Base-by-base conservation (phyloP, 176 grass and related monocot species). In the Urochloa ruziziensis region DNA sequence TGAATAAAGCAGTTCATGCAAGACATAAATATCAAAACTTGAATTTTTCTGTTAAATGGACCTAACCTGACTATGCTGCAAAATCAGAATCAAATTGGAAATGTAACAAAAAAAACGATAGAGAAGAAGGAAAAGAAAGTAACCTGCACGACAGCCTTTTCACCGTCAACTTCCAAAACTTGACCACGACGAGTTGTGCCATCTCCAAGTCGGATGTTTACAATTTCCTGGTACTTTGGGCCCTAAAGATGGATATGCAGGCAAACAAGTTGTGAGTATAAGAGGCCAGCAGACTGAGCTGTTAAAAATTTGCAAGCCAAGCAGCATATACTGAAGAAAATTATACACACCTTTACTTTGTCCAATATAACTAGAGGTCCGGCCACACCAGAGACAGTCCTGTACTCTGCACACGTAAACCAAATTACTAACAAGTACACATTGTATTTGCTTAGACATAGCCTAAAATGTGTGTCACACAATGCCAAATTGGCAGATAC, bases 101-200 rank as follows among this genome's bases (percentile, higher is more conserved):
- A 23, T 28, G 61, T 13, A 2, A 47, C 11, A 17, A 69, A 80
- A 68, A 48, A 80, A 47, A 64, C 0, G 36, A 86, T 44, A 17
- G 43, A 63, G 43, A 18, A 25, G 64, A 77, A 10, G 66, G 64
- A 60, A 80, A 77, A 63, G 51, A 74, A 83, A 82, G 12, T 64
- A 82, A 99, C 97, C 97, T 99, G 97, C 66, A 99, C 97, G 56
- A 99, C 97, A 90, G 97, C 97, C 42, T 87, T 99, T 92, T 99
- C 97, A 60, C 97, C 97, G 37, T 99, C 97, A 84, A 99, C 97
- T 92, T 99, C 97, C 64, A 99, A 81, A 57, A 99, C 97, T 86
- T 99, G 97, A 89, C 97, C 97, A 94, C 97, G 97, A 56, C 97
- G 90, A 64, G 83, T 99, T 62, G 88, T 92, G 37, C 97, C 97